Base-by-base conservation (phyloP, 2,329 filamentous ascomycete genomes). In the Apiospora pterosperma region DNA sequence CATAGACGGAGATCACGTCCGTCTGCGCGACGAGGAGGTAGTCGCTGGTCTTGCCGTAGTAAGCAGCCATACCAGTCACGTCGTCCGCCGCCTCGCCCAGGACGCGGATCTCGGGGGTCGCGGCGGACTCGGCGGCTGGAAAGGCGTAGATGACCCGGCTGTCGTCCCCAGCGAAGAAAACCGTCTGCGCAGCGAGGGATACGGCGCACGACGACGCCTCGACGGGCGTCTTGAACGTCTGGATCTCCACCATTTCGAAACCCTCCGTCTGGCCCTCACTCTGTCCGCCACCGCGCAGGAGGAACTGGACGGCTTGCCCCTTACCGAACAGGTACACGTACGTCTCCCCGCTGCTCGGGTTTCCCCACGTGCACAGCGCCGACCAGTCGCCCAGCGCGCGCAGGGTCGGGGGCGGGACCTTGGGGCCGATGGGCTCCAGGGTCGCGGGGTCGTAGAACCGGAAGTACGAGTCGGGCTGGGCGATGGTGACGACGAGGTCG, bases 241-340 rank as follows among this genome's bases (percentile, higher is more conserved):
- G 81, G 12, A 82, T 70, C 76, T 81, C 77, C 4, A 80, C 63
- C 44, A 82, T 68, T 64, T 81, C 76, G 12, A 76, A 62, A 1
- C 69, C 64, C 11, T 2, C 67, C 70, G 11, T 73, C 69, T 0
- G 10, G n/a, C 3, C 10, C n/a, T n/a, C n/a, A n/a, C n/a, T n/a
- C n/a, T n/a, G n/a, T n/a, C n/a, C n/a, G n/a, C n/a, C n/a, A 25
- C 71, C 66, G 6, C 78, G 73, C 5, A 82, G 59, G 0, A 83
- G 71, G 14, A 79, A 75, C 25, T 82, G 76, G 12, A 77, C 71
- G 1, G 72, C 77, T 42, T 78, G 69, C 0, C 67, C 71, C 69
- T 83, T 83, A 5, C 81, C 81, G 63, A 83, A 82, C 12, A 83
- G 68, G 66, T 77, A 83, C 4, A 83, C 61, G 64, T 83, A 83